Evolutionary conservation across 2,329 filamentous ascomycete genomes (phyloP).

Genomic region (Colletotrichum sp.): DNA sequence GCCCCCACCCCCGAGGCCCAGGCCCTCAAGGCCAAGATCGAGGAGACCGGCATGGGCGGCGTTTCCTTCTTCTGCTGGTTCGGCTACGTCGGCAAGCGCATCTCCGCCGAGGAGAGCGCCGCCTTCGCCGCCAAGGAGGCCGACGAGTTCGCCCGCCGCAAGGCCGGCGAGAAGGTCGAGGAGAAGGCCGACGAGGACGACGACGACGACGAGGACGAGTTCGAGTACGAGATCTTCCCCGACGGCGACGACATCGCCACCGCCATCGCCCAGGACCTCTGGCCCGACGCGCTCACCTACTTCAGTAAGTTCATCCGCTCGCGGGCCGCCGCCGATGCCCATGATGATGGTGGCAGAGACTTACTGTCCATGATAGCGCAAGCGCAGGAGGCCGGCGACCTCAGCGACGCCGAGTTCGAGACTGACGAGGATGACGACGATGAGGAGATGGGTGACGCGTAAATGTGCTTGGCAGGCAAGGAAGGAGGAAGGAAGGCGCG

Average conservation of each 20-base stretch:
- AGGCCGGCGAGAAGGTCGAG: constrained; percentile 55
- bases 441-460: constrained; percentile 46
- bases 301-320: constrained; percentile 69
- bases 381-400: constrained; percentile 71
- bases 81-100: constrained; percentile 72
- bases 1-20: constrained; percentile 49
- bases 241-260: constrained; percentile 83
- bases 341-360: not conserved
- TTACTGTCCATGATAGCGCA: constrained; percentile 51
- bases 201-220: constrained; percentile 65
- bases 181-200: constrained; percentile 50
- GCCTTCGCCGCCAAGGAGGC: constrained; percentile 64
- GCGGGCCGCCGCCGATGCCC: not conserved
- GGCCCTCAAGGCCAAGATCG: constrained; percentile 58
- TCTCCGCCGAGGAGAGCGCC: constrained; percentile 74
- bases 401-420: constrained; percentile 75
- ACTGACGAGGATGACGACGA: constrained; percentile 60
- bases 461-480: not conserved
- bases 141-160: constrained; percentile 56
- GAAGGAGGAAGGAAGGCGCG: not conserved
- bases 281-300: constrained; percentile 86
- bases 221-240: constrained; percentile 84
- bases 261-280: constrained; percentile 84
- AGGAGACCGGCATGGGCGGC: constrained; percentile 65
- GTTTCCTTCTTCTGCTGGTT: constrained; percentile 91